phyloP scores from a whole-genome alignment of 2,329 filamentous ascomycete genomes.

The Periconia sp. region DNA sequence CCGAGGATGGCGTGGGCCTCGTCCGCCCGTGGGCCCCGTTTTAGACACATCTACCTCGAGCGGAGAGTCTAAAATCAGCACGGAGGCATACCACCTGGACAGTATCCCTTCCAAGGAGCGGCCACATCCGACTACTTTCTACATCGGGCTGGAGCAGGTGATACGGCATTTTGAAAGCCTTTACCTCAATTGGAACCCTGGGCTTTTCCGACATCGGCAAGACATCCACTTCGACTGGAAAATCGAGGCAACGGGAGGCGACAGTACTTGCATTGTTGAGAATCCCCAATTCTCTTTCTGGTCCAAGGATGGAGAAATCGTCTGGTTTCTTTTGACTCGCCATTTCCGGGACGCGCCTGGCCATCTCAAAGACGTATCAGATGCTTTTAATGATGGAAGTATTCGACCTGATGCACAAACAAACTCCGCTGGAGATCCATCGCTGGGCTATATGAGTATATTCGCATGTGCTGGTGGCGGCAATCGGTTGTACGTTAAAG shows the following conservation, averaged over 20 bases:
- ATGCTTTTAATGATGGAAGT: slow-evolving; percentile 35
- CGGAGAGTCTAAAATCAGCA: slow-evolving; percentile 13
- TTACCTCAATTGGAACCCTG: slow-evolving; percentile 96
- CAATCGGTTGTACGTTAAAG: slow-evolving; percentile 71
- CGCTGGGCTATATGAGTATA: slow-evolving; percentile 80
- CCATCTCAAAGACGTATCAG: slow-evolving; percentile 40
- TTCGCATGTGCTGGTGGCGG: slow-evolving; percentile 76
- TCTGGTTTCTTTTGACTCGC: slow-evolving; percentile 84
- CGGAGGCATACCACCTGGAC: slow-evolving; percentile 25
- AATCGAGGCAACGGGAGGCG: slow-evolving; percentile 53
- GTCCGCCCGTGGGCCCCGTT: slow-evolving; percentile 20
- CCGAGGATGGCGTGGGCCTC: slow-evolving; percentile 66
- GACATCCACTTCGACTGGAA: slow-evolving; percentile 92
- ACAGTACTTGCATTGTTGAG: slow-evolving; percentile 71
- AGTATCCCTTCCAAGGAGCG: slow-evolving; percentile 35
- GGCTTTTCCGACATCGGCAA: slow-evolving; percentile 76
- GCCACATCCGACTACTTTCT: slow-evolving; percentile 74
- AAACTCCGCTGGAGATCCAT: slow-evolving; percentile 29
- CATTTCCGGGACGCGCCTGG: slow-evolving; percentile 69
- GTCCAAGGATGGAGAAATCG: slow-evolving; percentile 57
- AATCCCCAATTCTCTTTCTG: slow-evolving; percentile 63
- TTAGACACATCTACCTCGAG: slow-evolving; percentile 21
- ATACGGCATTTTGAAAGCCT: slow-evolving; percentile 92
- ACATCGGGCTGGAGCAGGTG: slow-evolving; percentile 87
- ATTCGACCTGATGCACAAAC: slow-evolving; percentile 23